Base-by-base conservation (phyloP, 176 grass and related monocot genomes). In the Tuctoria greenei region DNA sequence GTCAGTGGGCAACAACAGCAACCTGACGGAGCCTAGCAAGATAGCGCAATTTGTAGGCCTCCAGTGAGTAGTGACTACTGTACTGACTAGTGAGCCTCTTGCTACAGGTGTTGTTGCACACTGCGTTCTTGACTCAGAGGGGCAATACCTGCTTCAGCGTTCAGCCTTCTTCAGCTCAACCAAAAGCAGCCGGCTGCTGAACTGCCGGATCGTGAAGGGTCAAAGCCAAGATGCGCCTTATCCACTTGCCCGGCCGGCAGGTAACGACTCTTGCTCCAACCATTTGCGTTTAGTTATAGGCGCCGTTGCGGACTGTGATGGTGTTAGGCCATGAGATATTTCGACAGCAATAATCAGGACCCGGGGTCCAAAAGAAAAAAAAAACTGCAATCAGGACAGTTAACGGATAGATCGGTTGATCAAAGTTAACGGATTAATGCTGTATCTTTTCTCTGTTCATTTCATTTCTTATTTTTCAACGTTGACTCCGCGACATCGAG, bases 131-230 rank as follows among this genome's bases (percentile, higher is more conserved):
- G 79, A 77, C 49, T 82, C 49, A 42, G 67, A n/a, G 67, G 57
- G 60, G 41, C 67, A 78, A 71, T 58, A 72, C 64, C 67, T 61
- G 61, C 74, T 77, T 49, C 67, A 3, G 67, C 74, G n/a, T 31
- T 31, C 31, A 31, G 31, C 31, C 1, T n/a, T n/a, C 73, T 76
- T 49, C 67, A 3, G 67, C 74, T 76, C 42, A 82, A 78, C 74
- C 42, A 61, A 67, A 87, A 72, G 68, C 40, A 44, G 61, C 42
- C 50, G 35, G 68, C 85, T 79, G 74, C 68, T 87, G 42, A 83
- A 52, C 52, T 54, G 80, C 61, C 61, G 43, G 42, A 67, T 79
- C 62, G 61, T 73, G 13, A 26, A 78, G 67, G 74, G 67, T 54
- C 55, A 58, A 58, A 58, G 55, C 55, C 73, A 50, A 25, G 52